A percentile compares a stretch with the other conserved stretches of the same genome.
Evolutionary conservation across 306 rosid species (phyloP).

Genomic region (Carpinus viminea): DNA sequence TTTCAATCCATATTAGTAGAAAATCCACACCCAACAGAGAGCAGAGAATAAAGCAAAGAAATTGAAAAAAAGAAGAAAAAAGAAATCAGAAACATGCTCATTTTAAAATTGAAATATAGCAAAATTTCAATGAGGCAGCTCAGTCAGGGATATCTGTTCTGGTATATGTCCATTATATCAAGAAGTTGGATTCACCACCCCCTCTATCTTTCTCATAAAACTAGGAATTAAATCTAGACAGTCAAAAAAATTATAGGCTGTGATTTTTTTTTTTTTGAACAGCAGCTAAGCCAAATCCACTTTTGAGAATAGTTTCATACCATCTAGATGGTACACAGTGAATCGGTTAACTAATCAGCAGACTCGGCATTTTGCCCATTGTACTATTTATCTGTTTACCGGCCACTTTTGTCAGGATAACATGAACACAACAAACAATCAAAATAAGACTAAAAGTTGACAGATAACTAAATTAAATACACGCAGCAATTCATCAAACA

Average conservation of each 20-base stretch:
- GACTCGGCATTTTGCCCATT: not conserved
- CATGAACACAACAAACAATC: not conserved
- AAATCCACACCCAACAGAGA: not conserved
- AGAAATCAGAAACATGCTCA: too few relatives aligned
- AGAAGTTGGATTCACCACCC: not conserved
- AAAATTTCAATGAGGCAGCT: not conserved
- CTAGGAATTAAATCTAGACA: too few relatives aligned
- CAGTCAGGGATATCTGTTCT: not conserved
- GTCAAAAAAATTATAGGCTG: too few relatives aligned
- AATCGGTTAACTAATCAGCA: not conserved
- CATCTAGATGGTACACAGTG: not conserved
- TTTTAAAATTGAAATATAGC: not conserved
- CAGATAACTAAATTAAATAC: not conserved
- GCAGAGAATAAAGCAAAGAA: not conserved
- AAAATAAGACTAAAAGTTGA: not conserved
- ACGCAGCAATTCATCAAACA: constrained; percentile 15
- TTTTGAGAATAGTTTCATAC: not conserved
- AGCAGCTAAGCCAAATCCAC: not conserved
- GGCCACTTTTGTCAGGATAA: not conserved
- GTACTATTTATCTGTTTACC: not conserved
- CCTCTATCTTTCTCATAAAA: too few relatives aligned
- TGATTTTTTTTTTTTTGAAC: too few relatives aligned
- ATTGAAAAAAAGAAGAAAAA: too few relatives aligned
- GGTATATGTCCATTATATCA: not conserved
- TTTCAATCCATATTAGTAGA: not conserved